phyloP scores from a whole-genome alignment of 106 monocot genomes.

The Ottelia alismoides region DNA sequence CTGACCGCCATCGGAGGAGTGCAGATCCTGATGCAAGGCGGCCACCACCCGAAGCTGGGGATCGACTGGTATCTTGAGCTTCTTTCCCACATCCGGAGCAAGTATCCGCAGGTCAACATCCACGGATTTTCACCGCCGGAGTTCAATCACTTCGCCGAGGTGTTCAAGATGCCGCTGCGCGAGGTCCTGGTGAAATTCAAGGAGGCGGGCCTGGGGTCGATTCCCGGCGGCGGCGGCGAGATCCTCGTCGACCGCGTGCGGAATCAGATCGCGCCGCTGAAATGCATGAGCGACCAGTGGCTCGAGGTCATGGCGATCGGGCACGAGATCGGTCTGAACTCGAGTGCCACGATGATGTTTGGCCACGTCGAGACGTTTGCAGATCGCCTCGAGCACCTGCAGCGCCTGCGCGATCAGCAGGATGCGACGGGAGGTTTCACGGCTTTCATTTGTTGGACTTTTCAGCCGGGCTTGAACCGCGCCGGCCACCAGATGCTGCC shows the following conservation, averaged over 20 bases:
- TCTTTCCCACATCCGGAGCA: background rate
- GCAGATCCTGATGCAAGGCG: background rate
- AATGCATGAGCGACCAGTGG: background rate
- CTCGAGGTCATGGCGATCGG: background rate
- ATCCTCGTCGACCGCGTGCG: background rate
- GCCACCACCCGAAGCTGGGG: background rate
- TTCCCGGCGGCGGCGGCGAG: background rate
- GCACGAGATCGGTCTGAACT: background rate
- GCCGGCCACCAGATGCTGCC: background rate
- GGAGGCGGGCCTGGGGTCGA: background rate
- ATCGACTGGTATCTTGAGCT: background rate
- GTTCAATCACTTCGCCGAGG: background rate
- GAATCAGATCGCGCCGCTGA: background rate
- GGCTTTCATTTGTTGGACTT: too few species aligned
- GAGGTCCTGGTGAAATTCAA: background rate
- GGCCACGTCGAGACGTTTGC: background rate
- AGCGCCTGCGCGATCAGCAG: background rate
- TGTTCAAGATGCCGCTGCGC: background rate
- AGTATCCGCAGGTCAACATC: background rate
- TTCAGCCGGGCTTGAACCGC: background rate
- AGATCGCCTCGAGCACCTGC: background rate
- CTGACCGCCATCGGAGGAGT: background rate
- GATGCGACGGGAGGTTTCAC: background rate
- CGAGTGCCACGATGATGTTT: background rate
- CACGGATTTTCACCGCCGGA: background rate